phyloP scores from a whole-genome alignment of 192 early-diverging fungal genomes.

The Podila epigama region DNA sequence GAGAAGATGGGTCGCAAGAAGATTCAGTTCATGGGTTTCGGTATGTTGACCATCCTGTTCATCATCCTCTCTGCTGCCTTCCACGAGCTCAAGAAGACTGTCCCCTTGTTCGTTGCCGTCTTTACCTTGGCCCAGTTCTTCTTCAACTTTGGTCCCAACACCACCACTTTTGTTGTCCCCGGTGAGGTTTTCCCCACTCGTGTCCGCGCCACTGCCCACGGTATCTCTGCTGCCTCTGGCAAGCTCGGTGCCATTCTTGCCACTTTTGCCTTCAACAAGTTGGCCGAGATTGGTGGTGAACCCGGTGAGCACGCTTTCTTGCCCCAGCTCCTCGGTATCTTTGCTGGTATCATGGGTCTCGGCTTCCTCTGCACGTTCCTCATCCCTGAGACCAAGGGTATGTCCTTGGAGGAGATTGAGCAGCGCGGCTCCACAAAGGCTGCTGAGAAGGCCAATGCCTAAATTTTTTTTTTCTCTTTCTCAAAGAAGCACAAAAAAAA shows the following conservation, averaged over 20 bases:
- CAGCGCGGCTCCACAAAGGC: constrained; percentile 21
- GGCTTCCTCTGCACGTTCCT: constrained; percentile 68
- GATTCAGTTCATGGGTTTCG: constrained; percentile 96
- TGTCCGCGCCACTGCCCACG: constrained; percentile 79
- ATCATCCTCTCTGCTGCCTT: constrained; percentile 75
- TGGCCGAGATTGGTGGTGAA: constrained; percentile 54
- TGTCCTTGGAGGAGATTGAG: constrained; percentile 75
- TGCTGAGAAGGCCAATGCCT: background rate
- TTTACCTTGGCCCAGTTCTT: constrained; percentile 67
- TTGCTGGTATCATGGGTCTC: constrained; percentile 60
- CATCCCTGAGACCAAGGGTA: constrained; percentile 79
- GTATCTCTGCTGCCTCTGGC: constrained; percentile 80
- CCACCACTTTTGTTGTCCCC: constrained; percentile 83
- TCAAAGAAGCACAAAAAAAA: no score
- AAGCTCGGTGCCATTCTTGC: constrained; percentile 80
- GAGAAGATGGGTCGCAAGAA: constrained; percentile 88
- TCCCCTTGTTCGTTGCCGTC: constrained; percentile 61
- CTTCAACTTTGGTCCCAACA: constrained; percentile 86
- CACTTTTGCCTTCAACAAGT: constrained; percentile 64
- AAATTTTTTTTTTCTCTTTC: no score
- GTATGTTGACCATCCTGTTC: constrained; percentile 75
- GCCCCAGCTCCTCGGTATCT: constrained; percentile 61
- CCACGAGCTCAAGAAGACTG: constrained; percentile 62
- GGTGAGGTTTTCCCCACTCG: constrained; percentile 79
- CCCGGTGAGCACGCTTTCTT: constrained; percentile 58